These are phyloP conservation scores for Cutaneotrichosporon mucoides DNA, from an alignment of 1,284 basidiomycete species.

Conservation along the genomic window DNA sequence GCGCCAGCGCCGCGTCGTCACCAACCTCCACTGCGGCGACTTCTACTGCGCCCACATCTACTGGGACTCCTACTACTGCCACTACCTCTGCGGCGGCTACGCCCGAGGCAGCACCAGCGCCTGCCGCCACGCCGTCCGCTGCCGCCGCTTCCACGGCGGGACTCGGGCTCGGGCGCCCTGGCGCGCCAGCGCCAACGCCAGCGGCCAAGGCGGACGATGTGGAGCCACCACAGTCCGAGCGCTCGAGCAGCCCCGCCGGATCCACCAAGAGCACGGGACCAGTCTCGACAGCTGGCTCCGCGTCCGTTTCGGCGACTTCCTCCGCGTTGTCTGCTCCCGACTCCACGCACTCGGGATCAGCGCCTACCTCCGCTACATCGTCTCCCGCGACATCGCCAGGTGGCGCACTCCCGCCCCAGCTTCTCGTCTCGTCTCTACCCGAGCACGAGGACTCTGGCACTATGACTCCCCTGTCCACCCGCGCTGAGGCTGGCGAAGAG, in stretches of 20 bases:
- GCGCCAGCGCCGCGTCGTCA: neutral
- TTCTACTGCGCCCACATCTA: neutral
- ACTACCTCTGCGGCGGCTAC: slow-evolving; percentile 3
- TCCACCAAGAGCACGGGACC: slow-evolving; percentile 35
- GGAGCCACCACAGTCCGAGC: neutral
- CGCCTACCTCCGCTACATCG: slow-evolving; percentile 30
- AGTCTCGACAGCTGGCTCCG: slow-evolving; percentile 2
- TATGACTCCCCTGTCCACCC: slow-evolving; percentile 43
- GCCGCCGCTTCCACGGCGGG: neutral
- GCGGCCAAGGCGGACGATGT: neutral
- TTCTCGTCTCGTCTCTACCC: slow-evolving; percentile 34
- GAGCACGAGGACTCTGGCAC: slow-evolving; percentile 24
- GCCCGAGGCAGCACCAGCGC: neutral
- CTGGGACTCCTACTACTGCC: neutral
- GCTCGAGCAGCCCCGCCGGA: slow-evolving; percentile 9
- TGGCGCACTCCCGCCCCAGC: slow-evolving; percentile 24
- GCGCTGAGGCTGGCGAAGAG: slow-evolving; percentile 42
- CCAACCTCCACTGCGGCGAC: neutral
- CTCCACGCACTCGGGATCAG: slow-evolving; percentile 21
- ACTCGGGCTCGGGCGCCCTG: neutral
- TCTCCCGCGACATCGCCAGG: slow-evolving; percentile 27
- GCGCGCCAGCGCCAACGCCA: neutral
- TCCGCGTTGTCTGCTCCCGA: slow-evolving; percentile 18
- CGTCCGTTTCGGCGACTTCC: slow-evolving; percentile 6
- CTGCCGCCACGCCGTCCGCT: neutral